A percentile compares a stretch with the other conserved stretches of the same genome.
Evolutionary conservation across 768 basidiomycete genomes (phyloP).

Genomic region (Sarcomyxa edulis): DNA sequence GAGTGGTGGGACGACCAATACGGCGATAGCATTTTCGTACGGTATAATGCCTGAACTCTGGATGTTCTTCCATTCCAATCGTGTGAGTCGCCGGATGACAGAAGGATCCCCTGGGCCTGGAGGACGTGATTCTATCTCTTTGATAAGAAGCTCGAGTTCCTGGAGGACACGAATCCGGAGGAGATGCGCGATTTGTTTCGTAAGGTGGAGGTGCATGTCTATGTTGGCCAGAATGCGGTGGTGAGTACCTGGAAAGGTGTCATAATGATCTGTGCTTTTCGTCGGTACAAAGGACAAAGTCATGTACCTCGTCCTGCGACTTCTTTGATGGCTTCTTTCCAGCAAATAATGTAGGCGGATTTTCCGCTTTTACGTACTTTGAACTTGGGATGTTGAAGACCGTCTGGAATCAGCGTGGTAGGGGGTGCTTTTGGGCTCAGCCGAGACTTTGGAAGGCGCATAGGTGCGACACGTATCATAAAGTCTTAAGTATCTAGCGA

Average conservation of each 20-base stretch:
- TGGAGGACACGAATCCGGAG: constrained; percentile 72
- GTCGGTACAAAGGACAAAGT: background rate
- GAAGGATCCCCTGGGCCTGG: constrained; percentile 15
- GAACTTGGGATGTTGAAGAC: constrained; percentile 62
- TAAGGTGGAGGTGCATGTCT: constrained; percentile 36
- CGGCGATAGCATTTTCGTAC: constrained; percentile 51
- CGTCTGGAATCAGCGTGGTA: constrained; percentile 39
- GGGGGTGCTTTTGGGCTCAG: constrained; percentile 7
- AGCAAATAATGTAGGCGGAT: constrained; percentile 57
- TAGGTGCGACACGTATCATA: constrained; percentile 52
- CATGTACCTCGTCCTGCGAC: constrained; percentile 30
- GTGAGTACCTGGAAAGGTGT: constrained; percentile 17
- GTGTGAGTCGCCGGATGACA: constrained; percentile 60
- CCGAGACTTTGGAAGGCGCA: constrained; percentile 30
- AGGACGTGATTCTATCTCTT: constrained; percentile 27
- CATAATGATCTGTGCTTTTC: background rate
- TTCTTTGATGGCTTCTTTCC: constrained; percentile 40
- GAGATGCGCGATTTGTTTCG: constrained; percentile 55
- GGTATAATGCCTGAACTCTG: constrained; percentile 42
- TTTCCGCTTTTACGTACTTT: constrained; percentile 38
- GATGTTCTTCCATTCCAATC: constrained; percentile 50
- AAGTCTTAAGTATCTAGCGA: constrained; percentile 41
- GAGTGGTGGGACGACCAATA: constrained; percentile 64
- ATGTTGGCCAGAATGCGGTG: constrained; percentile 25
- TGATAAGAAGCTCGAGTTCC: constrained; percentile 60